These are phyloP conservation scores for Populus euphratica DNA, from an alignment of 345 rosid species.

Conservation along the genomic window DNA sequence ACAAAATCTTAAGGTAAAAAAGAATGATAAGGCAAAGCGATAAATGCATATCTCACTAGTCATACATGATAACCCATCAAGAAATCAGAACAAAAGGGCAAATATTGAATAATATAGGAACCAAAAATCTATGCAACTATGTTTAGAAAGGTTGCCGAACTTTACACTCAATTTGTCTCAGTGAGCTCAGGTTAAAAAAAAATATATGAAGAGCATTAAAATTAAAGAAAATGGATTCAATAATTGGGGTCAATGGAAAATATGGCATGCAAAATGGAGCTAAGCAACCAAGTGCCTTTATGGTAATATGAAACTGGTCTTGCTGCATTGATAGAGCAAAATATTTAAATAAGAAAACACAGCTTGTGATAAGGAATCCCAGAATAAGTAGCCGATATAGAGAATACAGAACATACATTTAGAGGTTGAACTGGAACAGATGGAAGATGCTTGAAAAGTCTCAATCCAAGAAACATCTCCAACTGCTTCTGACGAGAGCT, in stretches of 20 bases:
- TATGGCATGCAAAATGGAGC: neutral
- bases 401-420: slow-evolving; percentile 48
- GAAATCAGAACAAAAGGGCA: too few species aligned
- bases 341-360: neutral
- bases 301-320: neutral
- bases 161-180: too few species aligned
- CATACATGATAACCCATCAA: too few species aligned
- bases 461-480: slow-evolving; percentile 92
- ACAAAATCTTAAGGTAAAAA: neutral
- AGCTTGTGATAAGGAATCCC: neutral
- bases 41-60: too few species aligned
- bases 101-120: too few species aligned
- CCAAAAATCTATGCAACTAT: too few species aligned
- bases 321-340: neutral
- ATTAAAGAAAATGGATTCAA: neutral
- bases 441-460: slow-evolving; percentile 96
- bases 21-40: neutral
- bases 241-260: neutral
- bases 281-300: neutral
- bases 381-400: neutral
- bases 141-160: too few species aligned
- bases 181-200: too few species aligned
- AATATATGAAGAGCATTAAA: neutral
- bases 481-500: slow-evolving; percentile 96
- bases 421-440: slow-evolving; percentile 78